Evolutionary conservation across 352 stramenopile genomes (phyloP), one percentile per base, ranked within the genome.

Genomic region (Pythium diclinum): DNA sequence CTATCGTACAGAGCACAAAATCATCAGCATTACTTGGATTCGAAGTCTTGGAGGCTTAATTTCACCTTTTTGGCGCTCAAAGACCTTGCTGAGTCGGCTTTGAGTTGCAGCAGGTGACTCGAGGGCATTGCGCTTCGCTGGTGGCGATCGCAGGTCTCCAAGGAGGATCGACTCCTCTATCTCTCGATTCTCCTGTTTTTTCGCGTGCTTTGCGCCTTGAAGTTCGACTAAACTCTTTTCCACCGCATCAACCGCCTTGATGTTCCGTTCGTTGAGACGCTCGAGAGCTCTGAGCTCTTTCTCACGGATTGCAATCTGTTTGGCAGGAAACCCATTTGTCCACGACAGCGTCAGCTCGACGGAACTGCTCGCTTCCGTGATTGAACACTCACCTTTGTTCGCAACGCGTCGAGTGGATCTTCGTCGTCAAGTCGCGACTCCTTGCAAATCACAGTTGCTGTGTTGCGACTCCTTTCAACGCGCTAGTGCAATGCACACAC

Each of bases 21-120:
- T 38, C 11, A 6, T 38, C 11, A 38, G 33, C 7, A 38, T 28
- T 2, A 38, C 33, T 38, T 13, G 33, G 6, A 9, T 14, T 9
- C 28, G 47, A 1, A 21, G 52, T 46, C 23, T 46, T 59, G 16
- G 21, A 44, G 25, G 28, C 14, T 60, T 40, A 10, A 52, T 25
- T 53, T 40, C 40, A 62, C 56, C 38, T 54, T 42, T 62, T 42
- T 62, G 56, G n/a, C 56, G 56, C 34, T 62, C 56, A 16, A 54
- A 62, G 19, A 62, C 16, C 23, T 33, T 54, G 19, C 47, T 54
- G 47, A 40, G 28, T 38, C 49, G 49, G 47, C 47, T 53, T 32
- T 28, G 47, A 28, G 14, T 47, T 6, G 17, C 10, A 17, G 13
- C 40, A 7, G 40, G 17, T 47, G 40, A 17, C 17, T 47, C 16